Conservation (phyloP, 2,329 filamentous ascomycete species). For the Aspergillus sp. region DNA sequence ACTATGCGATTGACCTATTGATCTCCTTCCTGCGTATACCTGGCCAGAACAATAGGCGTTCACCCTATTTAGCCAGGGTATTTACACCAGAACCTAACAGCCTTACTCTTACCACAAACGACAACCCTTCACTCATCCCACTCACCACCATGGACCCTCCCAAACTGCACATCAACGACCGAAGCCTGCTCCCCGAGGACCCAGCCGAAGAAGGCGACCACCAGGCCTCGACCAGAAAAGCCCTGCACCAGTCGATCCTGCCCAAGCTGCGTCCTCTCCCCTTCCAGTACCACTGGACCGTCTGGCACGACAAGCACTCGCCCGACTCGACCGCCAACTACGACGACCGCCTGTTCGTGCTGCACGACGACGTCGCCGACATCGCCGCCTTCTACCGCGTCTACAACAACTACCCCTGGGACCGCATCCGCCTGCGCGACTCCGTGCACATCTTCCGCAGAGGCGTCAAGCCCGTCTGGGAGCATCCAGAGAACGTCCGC, state of each 20-base stretch:
- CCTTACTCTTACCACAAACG: neutral
- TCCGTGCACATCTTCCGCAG: conserved; percentile 71
- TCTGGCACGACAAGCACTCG: conserved; percentile 39
- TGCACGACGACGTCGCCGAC: conserved; percentile 34
- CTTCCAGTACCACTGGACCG: conserved; percentile 39
- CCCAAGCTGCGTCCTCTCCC: conserved; percentile 38
- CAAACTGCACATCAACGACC: conserved; percentile 13
- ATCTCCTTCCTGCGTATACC: no score
- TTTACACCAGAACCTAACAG: neutral
- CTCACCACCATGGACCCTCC: conserved; percentile 12
- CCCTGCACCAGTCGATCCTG: conserved; percentile 36
- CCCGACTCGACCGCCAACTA: conserved; percentile 16
- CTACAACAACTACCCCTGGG: conserved; percentile 70
- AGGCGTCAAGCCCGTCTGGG: conserved; percentile 68
- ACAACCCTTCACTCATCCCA: neutral
- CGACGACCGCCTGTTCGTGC: conserved; percentile 26
- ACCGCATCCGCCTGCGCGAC: conserved; percentile 66
- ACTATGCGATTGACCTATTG: no score
- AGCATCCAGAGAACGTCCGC: conserved; percentile 74
- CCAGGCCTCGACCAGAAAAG: conserved; percentile 14
- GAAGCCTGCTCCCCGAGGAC: conserved; percentile 8
- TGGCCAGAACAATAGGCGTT: no score
- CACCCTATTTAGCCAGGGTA: neutral
- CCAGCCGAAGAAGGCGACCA: conserved; percentile 7
- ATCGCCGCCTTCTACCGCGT: conserved; percentile 61